Evolutionary conservation across 768 basidiomycete species (phyloP).

Genomic region (Podaxis sp.): DNA sequence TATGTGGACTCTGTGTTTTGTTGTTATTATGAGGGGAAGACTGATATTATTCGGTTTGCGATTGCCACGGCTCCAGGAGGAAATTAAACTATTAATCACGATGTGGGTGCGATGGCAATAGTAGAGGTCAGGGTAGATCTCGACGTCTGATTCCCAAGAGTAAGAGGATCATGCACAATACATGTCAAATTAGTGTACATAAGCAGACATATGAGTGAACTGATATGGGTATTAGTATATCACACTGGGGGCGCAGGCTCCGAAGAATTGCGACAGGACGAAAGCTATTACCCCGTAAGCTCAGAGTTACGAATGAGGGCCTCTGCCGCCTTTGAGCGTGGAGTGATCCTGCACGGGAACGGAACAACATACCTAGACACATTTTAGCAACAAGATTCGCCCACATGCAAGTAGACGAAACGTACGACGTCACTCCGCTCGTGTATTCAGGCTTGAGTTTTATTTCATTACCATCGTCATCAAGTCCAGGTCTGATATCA

Average conservation of each 20-base stretch:
- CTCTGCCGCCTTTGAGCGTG: slow-evolving; percentile 13
- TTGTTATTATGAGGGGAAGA: no score
- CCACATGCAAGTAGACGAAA: background rate
- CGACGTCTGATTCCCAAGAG: no score
- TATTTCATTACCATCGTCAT: slow-evolving; percentile 5
- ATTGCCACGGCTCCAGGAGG: background rate
- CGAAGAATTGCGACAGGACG: background rate
- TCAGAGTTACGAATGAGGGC: background rate
- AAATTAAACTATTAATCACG: background rate
- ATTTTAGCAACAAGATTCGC: background rate
- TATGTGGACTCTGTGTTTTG: no score
- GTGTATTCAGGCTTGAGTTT: background rate
- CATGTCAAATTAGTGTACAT: no score
- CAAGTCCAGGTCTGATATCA: slow-evolving; percentile 4
- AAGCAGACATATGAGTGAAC: no score
- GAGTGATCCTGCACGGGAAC: slow-evolving; percentile 10
- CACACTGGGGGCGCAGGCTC: background rate
- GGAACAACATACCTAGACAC: slow-evolving; percentile 5
- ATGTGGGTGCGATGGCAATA: background rate
- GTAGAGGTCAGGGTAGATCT: no score
- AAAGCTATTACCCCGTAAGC: background rate
- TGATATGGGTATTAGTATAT: background rate
- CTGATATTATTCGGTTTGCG: background rate
- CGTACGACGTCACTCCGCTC: background rate
- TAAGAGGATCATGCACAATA: no score